Evolutionary conservation across 306 rosid species (phyloP).

Genomic region (Pterocarpus macrocarpus): DNA sequence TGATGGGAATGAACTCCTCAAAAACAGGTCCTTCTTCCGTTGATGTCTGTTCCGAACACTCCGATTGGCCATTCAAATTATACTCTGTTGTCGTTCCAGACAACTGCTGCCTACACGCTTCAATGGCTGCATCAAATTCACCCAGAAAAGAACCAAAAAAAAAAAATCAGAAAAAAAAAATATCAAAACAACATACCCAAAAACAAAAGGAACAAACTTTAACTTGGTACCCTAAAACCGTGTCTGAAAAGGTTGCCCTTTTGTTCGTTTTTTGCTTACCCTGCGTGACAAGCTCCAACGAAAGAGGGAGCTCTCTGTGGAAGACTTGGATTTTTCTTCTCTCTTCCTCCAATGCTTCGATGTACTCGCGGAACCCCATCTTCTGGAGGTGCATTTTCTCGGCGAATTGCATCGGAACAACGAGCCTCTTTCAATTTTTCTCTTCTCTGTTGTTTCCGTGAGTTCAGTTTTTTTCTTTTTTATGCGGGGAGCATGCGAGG

Average conservation of each 20-base stretch:
- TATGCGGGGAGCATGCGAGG: background rate
- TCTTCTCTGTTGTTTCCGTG: background rate
- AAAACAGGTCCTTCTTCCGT: constrained; percentile 69
- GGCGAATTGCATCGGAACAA: constrained; percentile 32
- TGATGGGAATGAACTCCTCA: constrained; percentile 87
- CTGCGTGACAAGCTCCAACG: constrained; percentile 80
- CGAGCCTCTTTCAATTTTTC: background rate
- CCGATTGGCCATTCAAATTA: constrained; percentile 76
- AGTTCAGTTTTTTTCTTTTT: background rate
- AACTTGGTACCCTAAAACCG: background rate
- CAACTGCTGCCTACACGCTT: constrained; percentile 64
- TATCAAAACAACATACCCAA: background rate
- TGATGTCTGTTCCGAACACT: constrained; percentile 84
- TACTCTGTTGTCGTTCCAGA: constrained; percentile 72
- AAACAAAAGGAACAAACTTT: background rate
- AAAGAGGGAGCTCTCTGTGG: constrained; percentile 82
- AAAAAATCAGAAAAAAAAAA: constrained; percentile 1
- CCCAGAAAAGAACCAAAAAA: background rate
- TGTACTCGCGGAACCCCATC: constrained; percentile 64
- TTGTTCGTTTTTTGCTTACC: constrained; percentile 50
- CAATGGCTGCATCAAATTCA: constrained; percentile 65
- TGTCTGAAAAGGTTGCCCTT: background rate
- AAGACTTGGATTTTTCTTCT: constrained; percentile 76
- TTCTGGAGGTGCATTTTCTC: constrained; percentile 64
- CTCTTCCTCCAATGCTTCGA: constrained; percentile 73